A percentile compares a stretch with the other conserved stretches of the same genome.
Conservation (phyloP, 2,329 filamentous ascomycete genomes). For the Aspergillus candidus region DNA sequence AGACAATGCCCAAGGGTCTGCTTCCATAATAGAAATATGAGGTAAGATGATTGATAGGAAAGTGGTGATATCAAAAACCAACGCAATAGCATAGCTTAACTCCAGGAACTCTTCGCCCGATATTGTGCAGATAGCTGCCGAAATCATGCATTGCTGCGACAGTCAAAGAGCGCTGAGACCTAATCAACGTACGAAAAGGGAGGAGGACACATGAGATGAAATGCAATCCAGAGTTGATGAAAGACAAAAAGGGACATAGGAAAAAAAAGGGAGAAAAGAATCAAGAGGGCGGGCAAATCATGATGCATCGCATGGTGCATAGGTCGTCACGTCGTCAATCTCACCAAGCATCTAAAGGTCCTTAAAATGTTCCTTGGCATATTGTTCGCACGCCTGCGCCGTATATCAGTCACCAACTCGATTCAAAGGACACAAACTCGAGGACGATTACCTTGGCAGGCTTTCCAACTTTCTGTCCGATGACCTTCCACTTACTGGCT, state of each 20-base stretch:
- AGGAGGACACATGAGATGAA: slow-evolving; percentile 6
- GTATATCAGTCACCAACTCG: slow-evolving; percentile 15
- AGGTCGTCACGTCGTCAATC: slow-evolving; percentile 31
- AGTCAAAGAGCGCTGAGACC: too few species aligned
- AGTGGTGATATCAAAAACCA: background rate
- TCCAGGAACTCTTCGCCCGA: slow-evolving; percentile 5
- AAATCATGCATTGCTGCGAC: background rate
- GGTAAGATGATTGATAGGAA: slow-evolving; percentile 4
- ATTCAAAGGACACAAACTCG: slow-evolving; percentile 2
- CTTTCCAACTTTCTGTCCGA: slow-evolving; percentile 94
- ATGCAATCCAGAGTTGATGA: slow-evolving; percentile 3
- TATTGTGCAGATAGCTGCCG: slow-evolving; percentile 6
- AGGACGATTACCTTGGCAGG: slow-evolving; percentile 69
- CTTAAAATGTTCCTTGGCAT: slow-evolving; percentile 88
- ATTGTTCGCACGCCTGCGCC: slow-evolving; percentile 73
- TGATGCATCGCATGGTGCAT: slow-evolving; percentile 17
- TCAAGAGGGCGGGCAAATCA: slow-evolving; percentile 20
- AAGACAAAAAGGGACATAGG: background rate
- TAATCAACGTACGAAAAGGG: background rate
- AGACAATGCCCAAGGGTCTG: background rate
- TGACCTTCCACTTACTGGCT: slow-evolving; percentile 96
- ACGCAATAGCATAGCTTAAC: slow-evolving; percentile 2
- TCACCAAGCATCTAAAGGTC: slow-evolving; percentile 30
- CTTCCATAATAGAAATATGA: slow-evolving; percentile 4
- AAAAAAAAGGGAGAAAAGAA: slow-evolving; percentile 10